phyloP scores from a whole-genome alignment of 2,329 filamentous ascomycete genomes.

The Tolypocladium ovalisporum region DNA sequence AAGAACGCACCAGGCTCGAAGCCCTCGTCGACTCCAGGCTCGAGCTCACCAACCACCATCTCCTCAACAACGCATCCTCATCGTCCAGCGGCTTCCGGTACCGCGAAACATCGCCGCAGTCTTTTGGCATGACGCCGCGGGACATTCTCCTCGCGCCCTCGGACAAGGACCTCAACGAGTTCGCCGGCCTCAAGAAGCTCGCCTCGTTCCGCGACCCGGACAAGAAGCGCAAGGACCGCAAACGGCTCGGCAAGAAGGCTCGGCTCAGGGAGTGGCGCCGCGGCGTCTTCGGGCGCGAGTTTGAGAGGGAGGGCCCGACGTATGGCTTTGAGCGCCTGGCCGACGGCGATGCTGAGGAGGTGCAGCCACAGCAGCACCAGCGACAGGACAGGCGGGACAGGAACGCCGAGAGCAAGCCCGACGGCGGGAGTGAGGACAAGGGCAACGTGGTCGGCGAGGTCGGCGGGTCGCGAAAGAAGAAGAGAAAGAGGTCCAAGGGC shows the following conservation, averaged over 20 bases:
- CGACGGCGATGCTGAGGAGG: constrained; percentile 12
- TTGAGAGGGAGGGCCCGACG: constrained; percentile 43
- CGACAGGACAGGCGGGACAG: background rate
- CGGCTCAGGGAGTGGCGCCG: constrained; percentile 75
- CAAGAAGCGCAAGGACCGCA: constrained; percentile 83
- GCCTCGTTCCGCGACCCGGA: constrained; percentile 78
- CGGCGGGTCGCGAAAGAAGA: constrained; percentile 29
- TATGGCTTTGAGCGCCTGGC: constrained; percentile 40
- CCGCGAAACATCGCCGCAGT: constrained; percentile 82
- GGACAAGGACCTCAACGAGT: constrained; percentile 79
- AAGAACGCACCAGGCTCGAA: constrained; percentile 75
- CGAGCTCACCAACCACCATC: constrained; percentile 57
- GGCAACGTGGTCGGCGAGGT: constrained; percentile 18
- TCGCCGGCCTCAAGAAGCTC: constrained; percentile 88
- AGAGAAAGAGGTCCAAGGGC: constrained; percentile 40
- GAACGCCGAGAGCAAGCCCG: background rate
- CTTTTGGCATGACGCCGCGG: constrained; percentile 77
- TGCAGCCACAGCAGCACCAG: background rate
- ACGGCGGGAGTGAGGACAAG: background rate
- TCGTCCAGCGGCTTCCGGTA: constrained; percentile 62
- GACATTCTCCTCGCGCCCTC: constrained; percentile 86
- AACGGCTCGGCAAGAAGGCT: constrained; percentile 85
- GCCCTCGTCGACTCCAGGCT: constrained; percentile 74
- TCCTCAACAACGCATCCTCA: constrained; percentile 28
- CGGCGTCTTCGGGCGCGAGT: constrained; percentile 51